Evolutionary conservation across 2,329 filamentous ascomycete species (phyloP), one percentile per base, ranked within the genome.

Genomic region (Fusarium subtropicale): DNA sequence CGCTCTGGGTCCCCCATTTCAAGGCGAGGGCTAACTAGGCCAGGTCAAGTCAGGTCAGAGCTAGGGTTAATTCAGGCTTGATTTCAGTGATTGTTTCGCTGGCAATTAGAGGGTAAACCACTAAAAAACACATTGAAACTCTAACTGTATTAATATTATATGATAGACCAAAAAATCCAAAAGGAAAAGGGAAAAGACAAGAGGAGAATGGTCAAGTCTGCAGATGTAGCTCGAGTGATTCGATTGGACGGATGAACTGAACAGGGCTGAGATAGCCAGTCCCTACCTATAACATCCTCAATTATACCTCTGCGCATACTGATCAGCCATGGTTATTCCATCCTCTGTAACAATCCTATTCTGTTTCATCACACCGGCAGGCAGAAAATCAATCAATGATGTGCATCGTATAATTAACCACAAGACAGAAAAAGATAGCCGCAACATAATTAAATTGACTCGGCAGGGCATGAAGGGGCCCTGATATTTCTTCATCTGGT

Each of bases 401-500:
- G n/a, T 36, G 31, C 30, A 55, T 51, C 48, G 33, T 38, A 39
- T 20, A 46, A 20, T 34, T n/a, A 18, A 61, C 33, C 33, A 51
- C 48, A 39, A 30, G 45, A 31, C 31, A 41, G 24, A 22, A 45
- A 45, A 15, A 24, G 24, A 26, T 61, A 41, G 48, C 41, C 31
- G 41, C 41, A 31, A 55, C 15, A 33, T n/a, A 39, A 39, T 20
- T 22, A 26, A 47, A 31, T 46, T 46, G 28, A 31, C 44, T 31
- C n/a, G n/a, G 16, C 26, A 30, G 26, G 16, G 22, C 42, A 33
- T 18, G 15, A 24, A 24, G 16, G 46, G 47, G 48, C 60, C 60
- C 34, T 69, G 60, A 22, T 47, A 18, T 58, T 57, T 46, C 47
- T 57, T 53, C 66, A 66, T 68, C 60, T 66, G 56, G 52, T 39